Conservation (phyloP, 768 basidiomycete genomes). For the Sporobolomyces roseus region DNA sequence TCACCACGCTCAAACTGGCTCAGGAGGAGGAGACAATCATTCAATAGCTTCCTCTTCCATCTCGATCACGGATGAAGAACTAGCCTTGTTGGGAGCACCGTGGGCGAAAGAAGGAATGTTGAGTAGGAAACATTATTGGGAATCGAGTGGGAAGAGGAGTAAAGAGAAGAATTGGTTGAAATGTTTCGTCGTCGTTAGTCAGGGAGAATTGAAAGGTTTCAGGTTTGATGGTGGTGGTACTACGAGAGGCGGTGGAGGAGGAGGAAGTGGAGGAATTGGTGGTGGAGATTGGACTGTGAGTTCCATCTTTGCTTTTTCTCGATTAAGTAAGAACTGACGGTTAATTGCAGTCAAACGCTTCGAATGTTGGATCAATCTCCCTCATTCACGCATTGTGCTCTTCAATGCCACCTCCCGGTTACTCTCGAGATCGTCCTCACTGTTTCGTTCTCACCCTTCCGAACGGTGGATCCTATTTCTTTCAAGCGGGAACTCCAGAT, state of each 20-base stretch:
- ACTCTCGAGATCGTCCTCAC: conserved; percentile 81
- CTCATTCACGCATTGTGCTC: conserved; percentile 86
- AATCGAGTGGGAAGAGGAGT: conserved; percentile 72
- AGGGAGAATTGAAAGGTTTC: conserved; percentile 93
- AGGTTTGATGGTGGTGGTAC: conserved; percentile 65
- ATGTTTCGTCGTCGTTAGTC: conserved; percentile 91
- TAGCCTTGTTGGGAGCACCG: conserved; percentile 89
- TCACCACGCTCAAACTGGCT: too few relatives aligned
- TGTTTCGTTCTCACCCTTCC: conserved; percentile 91
- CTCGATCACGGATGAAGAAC: conserved; percentile 68
- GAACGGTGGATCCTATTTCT: conserved; percentile 88
- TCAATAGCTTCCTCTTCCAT: conserved; percentile 55
- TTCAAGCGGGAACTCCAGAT: conserved; percentile 97
- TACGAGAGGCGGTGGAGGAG: conserved; percentile 50
- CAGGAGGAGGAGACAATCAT: conserved; percentile 68
- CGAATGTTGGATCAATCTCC: conserved; percentile 71
- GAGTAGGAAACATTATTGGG: conserved; percentile 91
- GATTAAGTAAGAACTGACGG: background rate
- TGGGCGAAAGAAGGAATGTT: conserved; percentile 99
- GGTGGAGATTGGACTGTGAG: conserved; percentile 98
- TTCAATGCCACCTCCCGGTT: conserved; percentile 82
- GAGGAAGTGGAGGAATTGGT: conserved; percentile 81
- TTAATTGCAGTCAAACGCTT: conserved; percentile 69
- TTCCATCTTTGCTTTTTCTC: conserved; percentile 37
- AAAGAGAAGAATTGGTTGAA: conserved; percentile 89